Evolutionary conservation across 345 rosid genomes (phyloP).

Genomic region (Clausena lansium): DNA sequence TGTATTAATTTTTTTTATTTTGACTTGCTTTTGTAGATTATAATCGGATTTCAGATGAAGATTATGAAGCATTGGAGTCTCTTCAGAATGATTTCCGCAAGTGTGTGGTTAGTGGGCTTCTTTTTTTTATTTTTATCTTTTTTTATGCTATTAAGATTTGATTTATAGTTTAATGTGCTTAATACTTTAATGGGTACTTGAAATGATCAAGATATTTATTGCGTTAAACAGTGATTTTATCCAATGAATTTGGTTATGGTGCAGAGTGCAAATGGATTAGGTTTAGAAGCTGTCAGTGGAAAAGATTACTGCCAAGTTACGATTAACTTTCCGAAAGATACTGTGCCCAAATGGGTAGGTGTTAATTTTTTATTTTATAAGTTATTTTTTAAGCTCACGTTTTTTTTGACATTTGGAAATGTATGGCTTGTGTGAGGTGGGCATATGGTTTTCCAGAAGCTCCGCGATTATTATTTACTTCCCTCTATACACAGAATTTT

Average conservation of each 20-base stretch:
- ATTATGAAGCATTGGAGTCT: slow-evolving; percentile 65
- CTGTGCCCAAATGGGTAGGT: slow-evolving; percentile 88
- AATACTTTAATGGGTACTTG: background rate
- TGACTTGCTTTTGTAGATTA: slow-evolving; percentile 42
- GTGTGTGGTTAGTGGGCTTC: slow-evolving; percentile 71
- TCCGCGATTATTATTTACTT: background rate
- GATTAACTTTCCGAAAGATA: slow-evolving; percentile 64
- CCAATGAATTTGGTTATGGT: slow-evolving; percentile 24
- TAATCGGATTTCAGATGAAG: slow-evolving; percentile 54
- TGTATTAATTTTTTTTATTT: slow-evolving; percentile 3
- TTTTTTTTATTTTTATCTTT: background rate
- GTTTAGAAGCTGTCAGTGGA: slow-evolving; percentile 61
- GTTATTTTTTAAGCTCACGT: background rate
- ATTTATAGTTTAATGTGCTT: background rate
- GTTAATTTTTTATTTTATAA: background rate
- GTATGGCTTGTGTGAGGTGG: background rate
- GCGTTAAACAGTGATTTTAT: background rate
- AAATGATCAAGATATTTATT: background rate
- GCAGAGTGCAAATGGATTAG: slow-evolving; percentile 89
- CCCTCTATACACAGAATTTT: background rate
- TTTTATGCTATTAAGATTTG: background rate
- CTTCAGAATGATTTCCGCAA: slow-evolving; percentile 65
- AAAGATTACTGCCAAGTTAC: slow-evolving; percentile 64
- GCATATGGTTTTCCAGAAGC: background rate
- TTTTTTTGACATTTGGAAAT: background rate